A percentile compares a stretch with the other conserved stretches of the same genome.
Conservation (phyloP, 2,329 filamentous ascomycete genomes). For the Fusarium tricinctum region DNA sequence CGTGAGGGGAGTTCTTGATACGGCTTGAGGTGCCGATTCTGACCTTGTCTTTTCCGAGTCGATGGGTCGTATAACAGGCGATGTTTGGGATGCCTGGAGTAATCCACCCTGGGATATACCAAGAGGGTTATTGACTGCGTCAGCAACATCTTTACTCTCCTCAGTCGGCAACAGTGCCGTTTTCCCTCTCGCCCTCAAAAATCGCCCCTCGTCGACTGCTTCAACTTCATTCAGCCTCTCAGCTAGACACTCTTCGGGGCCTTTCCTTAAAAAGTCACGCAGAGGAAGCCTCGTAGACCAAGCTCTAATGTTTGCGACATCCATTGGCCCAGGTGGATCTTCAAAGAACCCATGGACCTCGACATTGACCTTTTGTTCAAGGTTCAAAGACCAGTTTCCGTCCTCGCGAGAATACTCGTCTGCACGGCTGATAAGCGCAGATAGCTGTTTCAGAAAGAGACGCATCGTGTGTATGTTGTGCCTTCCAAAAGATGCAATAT, state of each 20-base stretch:
- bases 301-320: slow-evolving; percentile 60
- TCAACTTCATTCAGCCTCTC: slow-evolving; percentile 64
- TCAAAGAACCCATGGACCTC: slow-evolving; percentile 73
- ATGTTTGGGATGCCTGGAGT: slow-evolving; percentile 44
- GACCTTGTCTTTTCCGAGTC: slow-evolving; percentile 45
- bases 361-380: slow-evolving; percentile 68
- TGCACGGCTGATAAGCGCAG: slow-evolving; percentile 52
- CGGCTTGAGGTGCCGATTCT: slow-evolving; percentile 49
- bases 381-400: slow-evolving; percentile 61
- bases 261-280: slow-evolving; percentile 67
- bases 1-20: slow-evolving; percentile 35
- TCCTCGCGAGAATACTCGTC: slow-evolving; percentile 51
- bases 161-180: slow-evolving; percentile 43
- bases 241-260: slow-evolving; percentile 67
- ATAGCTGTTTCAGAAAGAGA: slow-evolving; percentile 56
- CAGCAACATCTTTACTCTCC: slow-evolving; percentile 5
- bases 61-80: slow-evolving; percentile 52
- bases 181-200: slow-evolving; percentile 50
- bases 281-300: slow-evolving; percentile 67
- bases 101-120: slow-evolving; percentile 52
- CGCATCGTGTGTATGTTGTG: slow-evolving; percentile 64
- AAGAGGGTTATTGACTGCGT: slow-evolving; percentile 51
- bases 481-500: slow-evolving; percentile 67
- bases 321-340: slow-evolving; percentile 57
- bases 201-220: slow-evolving; percentile 50